Percentiles rank a stretch among this genome's conserved stretches.
Conservation (phyloP, 805 yeast species). For the Komagataella kurtzmanii region DNA sequence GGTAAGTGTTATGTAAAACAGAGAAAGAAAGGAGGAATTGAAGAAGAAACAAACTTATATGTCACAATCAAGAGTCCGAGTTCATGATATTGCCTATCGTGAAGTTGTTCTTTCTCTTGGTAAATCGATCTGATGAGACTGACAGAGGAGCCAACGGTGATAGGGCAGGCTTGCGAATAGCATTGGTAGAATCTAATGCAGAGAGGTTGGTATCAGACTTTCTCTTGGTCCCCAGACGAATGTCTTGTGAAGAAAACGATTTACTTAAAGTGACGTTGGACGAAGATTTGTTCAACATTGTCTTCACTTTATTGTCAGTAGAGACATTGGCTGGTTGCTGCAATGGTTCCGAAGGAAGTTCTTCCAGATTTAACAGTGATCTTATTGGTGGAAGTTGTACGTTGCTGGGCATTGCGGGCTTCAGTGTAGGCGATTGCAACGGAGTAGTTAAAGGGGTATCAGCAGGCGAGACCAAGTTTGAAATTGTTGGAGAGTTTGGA, state of each 20-base stretch:
- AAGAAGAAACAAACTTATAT: neutral
- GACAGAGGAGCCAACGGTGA: neutral
- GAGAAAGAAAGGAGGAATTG: neutral
- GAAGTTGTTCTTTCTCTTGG: neutral
- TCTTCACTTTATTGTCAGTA: neutral
- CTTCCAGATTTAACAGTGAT: conserved; percentile 10
- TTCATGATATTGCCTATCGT: neutral
- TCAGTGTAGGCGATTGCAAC: conserved; percentile 21
- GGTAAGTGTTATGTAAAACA: neutral
- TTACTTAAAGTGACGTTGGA: neutral
- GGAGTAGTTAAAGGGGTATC: conserved; percentile 22
- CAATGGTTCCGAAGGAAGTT: neutral
- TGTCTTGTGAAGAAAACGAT: neutral
- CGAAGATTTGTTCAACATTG: neutral
- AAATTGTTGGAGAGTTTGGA: conserved; percentile 12
- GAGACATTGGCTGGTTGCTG: neutral
- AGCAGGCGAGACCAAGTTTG: conserved; percentile 19
- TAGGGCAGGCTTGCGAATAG: neutral
- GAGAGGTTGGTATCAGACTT: neutral
- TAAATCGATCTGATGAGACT: neutral
- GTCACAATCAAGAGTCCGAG: neutral
- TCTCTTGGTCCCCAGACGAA: neutral
- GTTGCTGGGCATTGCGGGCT: conserved; percentile 9
- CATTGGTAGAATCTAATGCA: neutral
- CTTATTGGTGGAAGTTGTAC: conserved; percentile 19